Percentiles rank a stretch among this genome's conserved stretches.
phyloP scores from a whole-genome alignment of 352 stramenopile genomes.

The Plasmopara muralis region DNA sequence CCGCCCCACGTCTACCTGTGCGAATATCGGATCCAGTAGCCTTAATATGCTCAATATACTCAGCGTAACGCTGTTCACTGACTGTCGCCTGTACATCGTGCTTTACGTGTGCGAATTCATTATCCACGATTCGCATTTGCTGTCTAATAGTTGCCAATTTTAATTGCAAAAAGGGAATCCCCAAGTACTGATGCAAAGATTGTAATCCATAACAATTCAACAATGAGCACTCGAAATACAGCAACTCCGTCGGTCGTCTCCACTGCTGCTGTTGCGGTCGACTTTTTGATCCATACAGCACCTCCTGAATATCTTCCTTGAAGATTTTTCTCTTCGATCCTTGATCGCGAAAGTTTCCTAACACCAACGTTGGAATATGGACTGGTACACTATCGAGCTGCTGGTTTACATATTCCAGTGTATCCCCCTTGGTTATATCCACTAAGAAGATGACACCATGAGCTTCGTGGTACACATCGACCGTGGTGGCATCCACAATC shows the following conservation, averaged over 20 bases:
- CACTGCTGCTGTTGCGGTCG: slow-evolving; percentile 29
- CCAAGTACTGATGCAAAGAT: slow-evolving; percentile 80
- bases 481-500: slow-evolving; percentile 71
- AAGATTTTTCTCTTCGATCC: slow-evolving; percentile 71
- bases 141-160: slow-evolving; percentile 73
- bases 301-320: slow-evolving; percentile 74
- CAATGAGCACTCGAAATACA: slow-evolving; percentile 83
- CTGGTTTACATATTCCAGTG: slow-evolving; percentile 76
- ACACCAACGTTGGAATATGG: slow-evolving; percentile 72
- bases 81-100: slow-evolving; percentile 69
- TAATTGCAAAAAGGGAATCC: slow-evolving; percentile 76
- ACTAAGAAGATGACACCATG: slow-evolving; percentile 85
- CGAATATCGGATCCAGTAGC: slow-evolving; percentile 64
- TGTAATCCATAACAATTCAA: slow-evolving; percentile 82
- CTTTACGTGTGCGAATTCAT: slow-evolving; percentile 65
- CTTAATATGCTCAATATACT: slow-evolving; percentile 72
- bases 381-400: slow-evolving; percentile 63
- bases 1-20: slow-evolving; percentile 39
- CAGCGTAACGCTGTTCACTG: slow-evolving; percentile 56
- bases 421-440: slow-evolving; percentile 74
- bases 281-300: slow-evolving; percentile 51
- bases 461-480: slow-evolving; percentile 88
- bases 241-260: slow-evolving; percentile 47
- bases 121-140: slow-evolving; percentile 65
- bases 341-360: slow-evolving; percentile 77